Evolutionary conservation across 371 early-diverging fungal species (phyloP), one percentile per base, ranked within the genome.

Genomic region (Lichtheimia ornata): DNA sequence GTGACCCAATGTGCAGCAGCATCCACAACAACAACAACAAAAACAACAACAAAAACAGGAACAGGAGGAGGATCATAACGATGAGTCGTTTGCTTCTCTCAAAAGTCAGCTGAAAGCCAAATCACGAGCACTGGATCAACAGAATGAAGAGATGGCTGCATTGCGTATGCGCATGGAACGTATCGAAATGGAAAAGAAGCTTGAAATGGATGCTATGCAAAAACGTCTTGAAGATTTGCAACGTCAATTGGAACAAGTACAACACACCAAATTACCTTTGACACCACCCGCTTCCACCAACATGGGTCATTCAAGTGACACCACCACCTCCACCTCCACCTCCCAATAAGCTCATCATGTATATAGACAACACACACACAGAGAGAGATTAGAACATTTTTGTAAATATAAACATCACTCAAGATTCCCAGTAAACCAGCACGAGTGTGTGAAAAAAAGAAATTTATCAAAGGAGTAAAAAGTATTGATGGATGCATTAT

Each of bases 71-170:
- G 50, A 18, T 18, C 12, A 49, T 24, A 28, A 52, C 45, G 30
- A 53, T 14, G 28, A 49, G 28, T 49, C 43, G 18, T 71, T 62
- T 42, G 53, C 47, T 12, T 62, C 45, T 15, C 27, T 73, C 24
- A 58, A 64, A 27, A 40, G 61, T 2, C 65, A 71, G 43, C 53
- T 72, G 15, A 62, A 66, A 42, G 67, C 59, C 6, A 73, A 65
- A 25, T 57, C 58, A 22, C 50, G 60, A 22, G 65, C 63, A 12
- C 45, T 73, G 9, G 69, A 76, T 53, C 57, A 44, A n/a, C 67
- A 67, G 27, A 71, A 65, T 14, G 56, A 51, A 14, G 67, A 77
- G 55, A 67, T 79, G 55, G 72, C 66, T 12, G 59, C 58, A 1
- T 30, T 73, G 12, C 59, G 60, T 18, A 51, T 61, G 18, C 61